Percentiles rank a stretch among this genome's conserved stretches.
phyloP scores from a whole-genome alignment of 345 rosid genomes.

The Boechera stricta region DNA sequence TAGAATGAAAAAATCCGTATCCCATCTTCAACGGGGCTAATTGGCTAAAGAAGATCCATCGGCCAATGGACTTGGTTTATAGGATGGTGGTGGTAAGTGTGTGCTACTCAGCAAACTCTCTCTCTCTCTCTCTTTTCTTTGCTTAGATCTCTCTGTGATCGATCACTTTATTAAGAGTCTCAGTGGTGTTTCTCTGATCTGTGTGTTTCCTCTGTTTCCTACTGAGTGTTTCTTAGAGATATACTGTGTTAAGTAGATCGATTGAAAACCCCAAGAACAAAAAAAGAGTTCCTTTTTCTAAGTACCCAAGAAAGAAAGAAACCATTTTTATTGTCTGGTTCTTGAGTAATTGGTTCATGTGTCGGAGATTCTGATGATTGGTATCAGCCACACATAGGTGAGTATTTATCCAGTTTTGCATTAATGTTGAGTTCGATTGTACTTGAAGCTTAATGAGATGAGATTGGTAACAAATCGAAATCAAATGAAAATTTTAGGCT shows the following conservation, averaged over 20 bases:
- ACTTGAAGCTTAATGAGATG: background rate
- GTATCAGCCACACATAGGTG: slow-evolving; percentile 27
- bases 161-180: background rate
- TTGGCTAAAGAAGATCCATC: slow-evolving; percentile 24
- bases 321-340: background rate
- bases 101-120: slow-evolving; percentile 11
- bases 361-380: slow-evolving; percentile 28
- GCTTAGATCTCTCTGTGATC: slow-evolving; percentile 31
- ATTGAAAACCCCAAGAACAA: background rate
- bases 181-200: slow-evolving; percentile 15
- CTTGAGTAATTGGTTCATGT: slow-evolving; percentile 17
- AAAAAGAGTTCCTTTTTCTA: background rate
- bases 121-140: background rate
- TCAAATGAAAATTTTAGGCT: background rate
- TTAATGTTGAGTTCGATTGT: slow-evolving; percentile 11
- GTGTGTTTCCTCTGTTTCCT: slow-evolving; percentile 31
- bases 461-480: background rate
- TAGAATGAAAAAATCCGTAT: slow-evolving; percentile 26
- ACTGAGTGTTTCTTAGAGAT: background rate
- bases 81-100: slow-evolving; percentile 27
- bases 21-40: slow-evolving; percentile 31
- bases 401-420: slow-evolving; percentile 14
- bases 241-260: background rate
- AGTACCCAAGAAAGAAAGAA: slow-evolving; percentile 1
- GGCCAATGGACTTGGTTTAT: slow-evolving; percentile 36